Conservation (phyloP, 768 basidiomycete species). For the Calocera cornea region DNA sequence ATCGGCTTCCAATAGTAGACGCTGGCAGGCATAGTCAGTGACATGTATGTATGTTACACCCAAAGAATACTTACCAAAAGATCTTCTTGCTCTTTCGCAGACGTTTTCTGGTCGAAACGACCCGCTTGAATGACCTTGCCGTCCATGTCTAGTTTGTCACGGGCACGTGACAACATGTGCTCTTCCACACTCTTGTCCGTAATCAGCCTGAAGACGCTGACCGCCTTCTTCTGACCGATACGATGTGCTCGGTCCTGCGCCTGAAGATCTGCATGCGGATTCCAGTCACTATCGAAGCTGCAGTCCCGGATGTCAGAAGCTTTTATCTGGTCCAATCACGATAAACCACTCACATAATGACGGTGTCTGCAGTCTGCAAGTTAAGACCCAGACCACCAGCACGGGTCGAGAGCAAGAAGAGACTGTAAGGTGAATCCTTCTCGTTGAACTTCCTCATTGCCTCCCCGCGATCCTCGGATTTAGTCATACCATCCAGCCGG, state of each 20-base stretch:
- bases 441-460: slow-evolving; percentile 28
- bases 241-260: slow-evolving; percentile 35
- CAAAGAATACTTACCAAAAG: slow-evolving; percentile 21
- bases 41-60: not conserved
- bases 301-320: not conserved
- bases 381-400: slow-evolving; percentile 32
- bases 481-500: slow-evolving; percentile 27
- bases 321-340: not conserved
- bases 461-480: slow-evolving; percentile 25
- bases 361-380: slow-evolving; percentile 32
- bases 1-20: slow-evolving; percentile 77
- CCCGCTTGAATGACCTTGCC: slow-evolving; percentile 32
- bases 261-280: slow-evolving; percentile 34
- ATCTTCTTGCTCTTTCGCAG: slow-evolving; percentile 32
- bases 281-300: slow-evolving; percentile 32
- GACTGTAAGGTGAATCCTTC: slow-evolving; percentile 26
- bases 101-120: slow-evolving; percentile 33
- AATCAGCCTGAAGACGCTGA: slow-evolving; percentile 32
- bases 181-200: slow-evolving; percentile 33
- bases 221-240: slow-evolving; percentile 37
- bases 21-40: slow-evolving; percentile 35
- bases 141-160: slow-evolving; percentile 33
- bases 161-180: slow-evolving; percentile 30
- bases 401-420: slow-evolving; percentile 28
- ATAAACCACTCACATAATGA: slow-evolving; percentile 24